A percentile compares a stretch with the other conserved stretches of the same genome.
Conservation (phyloP, 768 basidiomycete genomes). For the Podaxis mareebaensis region DNA sequence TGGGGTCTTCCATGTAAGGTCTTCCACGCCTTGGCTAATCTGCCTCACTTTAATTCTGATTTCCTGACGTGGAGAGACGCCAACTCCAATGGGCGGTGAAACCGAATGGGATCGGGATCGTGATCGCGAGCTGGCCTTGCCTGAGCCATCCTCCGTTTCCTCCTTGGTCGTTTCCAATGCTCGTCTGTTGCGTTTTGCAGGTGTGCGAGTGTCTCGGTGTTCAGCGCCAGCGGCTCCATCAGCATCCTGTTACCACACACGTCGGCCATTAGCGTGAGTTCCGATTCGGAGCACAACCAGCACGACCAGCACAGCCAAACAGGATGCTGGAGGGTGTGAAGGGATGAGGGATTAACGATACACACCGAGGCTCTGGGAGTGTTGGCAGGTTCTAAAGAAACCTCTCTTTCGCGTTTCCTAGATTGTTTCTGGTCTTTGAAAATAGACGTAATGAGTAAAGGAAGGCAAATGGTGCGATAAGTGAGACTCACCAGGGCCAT, state of each 20-base stretch:
- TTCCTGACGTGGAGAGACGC: conserved; percentile 73
- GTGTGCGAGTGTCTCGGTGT: conserved; percentile 56
- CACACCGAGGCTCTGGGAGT: conserved; percentile 46
- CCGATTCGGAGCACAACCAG: conserved; percentile 11
- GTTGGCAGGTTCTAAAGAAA: conserved; percentile 68
- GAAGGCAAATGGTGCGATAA: conserved; percentile 13
- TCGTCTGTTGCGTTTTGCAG: conserved; percentile 76
- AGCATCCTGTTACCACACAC: conserved; percentile 35
- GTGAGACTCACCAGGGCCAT: conserved; percentile 16
- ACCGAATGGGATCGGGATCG: conserved; percentile 44
- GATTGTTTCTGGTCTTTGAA: conserved; percentile 49
- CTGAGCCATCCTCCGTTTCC: conserved; percentile 49
- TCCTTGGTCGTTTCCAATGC: conserved; percentile 63
- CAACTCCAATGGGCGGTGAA: conserved; percentile 40
- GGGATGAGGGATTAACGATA: conserved; percentile 15
- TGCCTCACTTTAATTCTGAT: conserved; percentile 72
- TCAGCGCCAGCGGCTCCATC: conserved; percentile 37
- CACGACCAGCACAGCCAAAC: conserved; percentile 13
- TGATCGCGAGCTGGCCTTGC: conserved; percentile 37
- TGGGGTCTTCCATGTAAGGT: conserved; percentile 67
- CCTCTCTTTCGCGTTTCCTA: conserved; percentile 76
- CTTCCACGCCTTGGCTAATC: conserved; percentile 79
- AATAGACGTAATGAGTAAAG: conserved; percentile 17
- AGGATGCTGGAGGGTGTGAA: conserved; percentile 11
- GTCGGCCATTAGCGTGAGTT: conserved; percentile 16